A percentile compares a stretch with the other conserved stretches of the same genome.
Conservation (phyloP, 805 yeast genomes). For the Pichia paraexigua region DNA sequence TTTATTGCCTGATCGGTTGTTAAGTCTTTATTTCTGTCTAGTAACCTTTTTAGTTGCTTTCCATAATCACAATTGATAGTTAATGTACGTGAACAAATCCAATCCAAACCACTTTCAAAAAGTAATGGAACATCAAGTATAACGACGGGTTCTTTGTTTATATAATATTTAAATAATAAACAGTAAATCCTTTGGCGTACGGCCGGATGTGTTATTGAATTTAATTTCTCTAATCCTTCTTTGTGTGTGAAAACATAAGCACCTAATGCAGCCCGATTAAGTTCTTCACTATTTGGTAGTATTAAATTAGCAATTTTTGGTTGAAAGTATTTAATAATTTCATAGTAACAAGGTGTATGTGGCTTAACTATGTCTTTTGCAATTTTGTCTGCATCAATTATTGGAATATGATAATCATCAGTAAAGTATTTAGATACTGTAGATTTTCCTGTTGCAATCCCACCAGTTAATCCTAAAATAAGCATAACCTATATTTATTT, state of each 20-base stretch:
- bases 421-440: slow-evolving; percentile 64
- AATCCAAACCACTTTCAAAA: slow-evolving; percentile 70
- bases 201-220: slow-evolving; percentile 81
- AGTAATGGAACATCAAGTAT: slow-evolving; percentile 85
- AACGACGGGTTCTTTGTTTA: slow-evolving; percentile 50
- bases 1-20: slow-evolving; percentile 57
- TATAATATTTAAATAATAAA: slow-evolving; percentile 49
- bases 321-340: slow-evolving; percentile 55
- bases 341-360: slow-evolving; percentile 59
- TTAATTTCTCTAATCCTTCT: slow-evolving; percentile 50
- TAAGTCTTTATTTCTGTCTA: slow-evolving; percentile 60
- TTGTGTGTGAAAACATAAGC: slow-evolving; percentile 58
- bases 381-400: slow-evolving; percentile 86
- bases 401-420: slow-evolving; percentile 42
- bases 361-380: slow-evolving; percentile 85
- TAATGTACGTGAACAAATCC: slow-evolving; percentile 61
- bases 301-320: slow-evolving; percentile 45
- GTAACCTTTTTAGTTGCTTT: slow-evolving; percentile 55
- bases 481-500: slow-evolving; percentile 48
- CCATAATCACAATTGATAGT: slow-evolving; percentile 57
- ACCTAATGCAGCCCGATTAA: slow-evolving; percentile 75
- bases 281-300: slow-evolving; percentile 34
- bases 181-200: slow-evolving; percentile 60
- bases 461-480: slow-evolving; percentile 93
- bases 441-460: slow-evolving; percentile 94